Conservation (phyloP, 805 yeast genomes). For the Yarrowia sp. region DNA sequence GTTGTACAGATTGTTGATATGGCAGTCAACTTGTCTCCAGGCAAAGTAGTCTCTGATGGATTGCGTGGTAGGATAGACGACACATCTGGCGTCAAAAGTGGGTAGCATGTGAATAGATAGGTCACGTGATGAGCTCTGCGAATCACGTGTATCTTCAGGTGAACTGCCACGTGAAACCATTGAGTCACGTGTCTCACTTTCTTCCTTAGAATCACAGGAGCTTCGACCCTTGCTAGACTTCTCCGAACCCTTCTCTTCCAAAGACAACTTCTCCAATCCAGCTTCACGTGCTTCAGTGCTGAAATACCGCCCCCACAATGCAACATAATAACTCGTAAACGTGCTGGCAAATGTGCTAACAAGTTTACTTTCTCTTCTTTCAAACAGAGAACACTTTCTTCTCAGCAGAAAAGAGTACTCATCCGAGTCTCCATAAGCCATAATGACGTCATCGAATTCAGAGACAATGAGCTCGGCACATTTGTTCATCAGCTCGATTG, state of each 20-base stretch:
- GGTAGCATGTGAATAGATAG: conserved; percentile 54
- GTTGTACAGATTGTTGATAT: conserved; percentile 89
- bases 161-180: too few species aligned
- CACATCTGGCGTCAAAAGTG: conserved; percentile 87
- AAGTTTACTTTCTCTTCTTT: conserved; percentile 77
- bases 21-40: conserved; percentile 96
- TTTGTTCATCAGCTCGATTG: conserved; percentile 73
- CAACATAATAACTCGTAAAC: conserved; percentile 72
- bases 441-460: conserved; percentile 62
- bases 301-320: conserved; percentile 61
- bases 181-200: too few species aligned
- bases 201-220: too few species aligned
- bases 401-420: conserved; percentile 77
- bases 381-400: conserved; percentile 63
- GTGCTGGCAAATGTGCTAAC: conserved; percentile 77
- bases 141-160: too few species aligned
- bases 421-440: conserved; percentile 95
- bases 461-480: conserved; percentile 67
- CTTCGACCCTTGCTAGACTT: too few species aligned
- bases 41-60: conserved; percentile 74
- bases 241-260: neutral
- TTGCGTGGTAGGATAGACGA: conserved; percentile 65
- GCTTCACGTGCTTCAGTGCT: conserved; percentile 35
- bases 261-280: neutral
- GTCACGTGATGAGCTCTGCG: neutral